phyloP scores from a whole-genome alignment of 202 grass and related monocot species.

The Zizania palustris region DNA sequence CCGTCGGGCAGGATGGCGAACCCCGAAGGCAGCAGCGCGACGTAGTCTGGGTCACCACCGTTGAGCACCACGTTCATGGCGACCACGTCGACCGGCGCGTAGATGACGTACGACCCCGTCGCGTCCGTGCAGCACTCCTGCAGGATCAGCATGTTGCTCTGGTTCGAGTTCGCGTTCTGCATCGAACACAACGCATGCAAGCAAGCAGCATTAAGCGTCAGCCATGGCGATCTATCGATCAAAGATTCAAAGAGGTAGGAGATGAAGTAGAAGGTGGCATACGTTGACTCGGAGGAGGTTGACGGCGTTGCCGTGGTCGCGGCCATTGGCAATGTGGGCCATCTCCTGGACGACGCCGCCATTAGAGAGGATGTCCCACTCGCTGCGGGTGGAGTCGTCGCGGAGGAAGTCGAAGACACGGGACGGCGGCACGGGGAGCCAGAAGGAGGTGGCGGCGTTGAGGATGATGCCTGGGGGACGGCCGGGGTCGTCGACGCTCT shows the following conservation, averaged over 20 bases:
- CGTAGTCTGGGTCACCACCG: conserved; percentile 82
- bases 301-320: conserved; percentile 82
- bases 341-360: conserved; percentile 86
- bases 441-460: conserved; percentile 86
- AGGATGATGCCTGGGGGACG: conserved; percentile 82
- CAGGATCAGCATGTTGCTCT: conserved; percentile 97
- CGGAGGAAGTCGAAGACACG: conserved; percentile 76
- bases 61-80: conserved; percentile 95
- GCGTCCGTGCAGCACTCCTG: conserved; percentile 87
- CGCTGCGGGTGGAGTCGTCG: conserved; percentile 69
- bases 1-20: conserved; percentile 93
- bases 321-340: conserved; percentile 84
- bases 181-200: neutral
- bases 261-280: neutral
- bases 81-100: conserved; percentile 79
- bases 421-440: conserved; percentile 63
- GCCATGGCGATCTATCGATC: neutral
- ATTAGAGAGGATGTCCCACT: conserved; percentile 96
- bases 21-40: conserved; percentile 82
- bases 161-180: conserved; percentile 83
- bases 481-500: conserved; percentile 86
- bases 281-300: conserved; percentile 90
- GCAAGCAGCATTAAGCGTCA: neutral
- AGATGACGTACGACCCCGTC: conserved; percentile 85
- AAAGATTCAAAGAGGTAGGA: neutral